Conservation (phyloP, 805 yeast species). For the Nakazawaea sp. region DNA sequence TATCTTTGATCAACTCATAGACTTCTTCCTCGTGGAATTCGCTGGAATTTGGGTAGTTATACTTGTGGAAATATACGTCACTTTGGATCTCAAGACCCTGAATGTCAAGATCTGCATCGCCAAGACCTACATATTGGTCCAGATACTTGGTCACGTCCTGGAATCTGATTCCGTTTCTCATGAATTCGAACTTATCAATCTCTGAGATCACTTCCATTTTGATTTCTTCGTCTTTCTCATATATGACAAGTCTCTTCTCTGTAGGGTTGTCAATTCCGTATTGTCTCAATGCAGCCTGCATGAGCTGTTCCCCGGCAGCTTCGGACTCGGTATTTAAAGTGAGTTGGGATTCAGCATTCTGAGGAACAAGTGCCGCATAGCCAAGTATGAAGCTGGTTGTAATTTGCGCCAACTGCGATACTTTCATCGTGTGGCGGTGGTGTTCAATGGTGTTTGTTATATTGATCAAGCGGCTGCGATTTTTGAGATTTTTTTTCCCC, state of each 20-base stretch:
- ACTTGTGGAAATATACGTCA: slow-evolving; percentile 19
- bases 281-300: background rate
- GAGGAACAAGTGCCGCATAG: too few relatives aligned
- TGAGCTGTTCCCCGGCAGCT: too few relatives aligned
- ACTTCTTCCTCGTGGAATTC: slow-evolving; percentile 30
- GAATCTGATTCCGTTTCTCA: slow-evolving; percentile 42
- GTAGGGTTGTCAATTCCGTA: slow-evolving; percentile 1
- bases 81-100: slow-evolving; percentile 2
- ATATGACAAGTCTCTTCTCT: slow-evolving; percentile 4
- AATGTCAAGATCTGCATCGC: slow-evolving; percentile 27
- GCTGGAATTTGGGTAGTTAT: slow-evolving; percentile 46
- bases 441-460: too few relatives aligned
- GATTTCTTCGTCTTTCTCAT: background rate
- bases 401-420: too few relatives aligned
- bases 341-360: too few relatives aligned
- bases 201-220: slow-evolving; percentile 21
- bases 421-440: too few relatives aligned
- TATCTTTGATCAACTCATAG: slow-evolving; percentile 29
- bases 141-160: slow-evolving; percentile 55
- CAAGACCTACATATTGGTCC: slow-evolving; percentile 27
- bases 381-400: too few relatives aligned
- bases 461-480: too few relatives aligned
- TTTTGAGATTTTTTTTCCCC: too few relatives aligned
- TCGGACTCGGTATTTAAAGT: too few relatives aligned
- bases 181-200: slow-evolving; percentile 26